Percentiles rank a stretch among this genome's conserved stretches.
Evolutionary conservation across 768 basidiomycete genomes (phyloP).

Genomic region (Mrakia frigida): DNA sequence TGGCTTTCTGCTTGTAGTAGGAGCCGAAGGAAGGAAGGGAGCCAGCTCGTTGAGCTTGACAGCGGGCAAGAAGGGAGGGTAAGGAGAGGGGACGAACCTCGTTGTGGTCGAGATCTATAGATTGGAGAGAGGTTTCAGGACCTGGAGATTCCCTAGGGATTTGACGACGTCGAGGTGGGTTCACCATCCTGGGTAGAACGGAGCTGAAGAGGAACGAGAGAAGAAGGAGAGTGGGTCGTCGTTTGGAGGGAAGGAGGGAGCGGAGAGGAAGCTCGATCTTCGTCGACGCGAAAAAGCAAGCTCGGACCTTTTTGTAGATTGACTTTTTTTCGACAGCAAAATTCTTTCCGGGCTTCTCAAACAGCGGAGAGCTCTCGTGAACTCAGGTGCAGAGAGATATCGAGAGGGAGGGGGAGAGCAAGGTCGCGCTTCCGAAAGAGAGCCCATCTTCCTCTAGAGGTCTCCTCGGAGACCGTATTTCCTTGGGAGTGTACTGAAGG

Average conservation of each 20-base stretch:
- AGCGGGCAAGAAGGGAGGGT: neutral
- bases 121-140: neutral
- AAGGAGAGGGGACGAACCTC: slow-evolving; percentile 5
- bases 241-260: neutral
- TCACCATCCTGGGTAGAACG: neutral
- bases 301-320: too few relatives aligned
- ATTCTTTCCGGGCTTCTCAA: too few relatives aligned
- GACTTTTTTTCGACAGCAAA: too few relatives aligned
- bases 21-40: neutral
- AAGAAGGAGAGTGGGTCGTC: neutral
- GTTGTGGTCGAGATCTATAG: slow-evolving; percentile 13
- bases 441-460: too few relatives aligned
- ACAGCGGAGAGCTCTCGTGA: too few relatives aligned
- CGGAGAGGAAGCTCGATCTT: neutral
- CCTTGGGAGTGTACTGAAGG: too few relatives aligned
- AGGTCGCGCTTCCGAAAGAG: too few relatives aligned
- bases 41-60: neutral
- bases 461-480: too few relatives aligned
- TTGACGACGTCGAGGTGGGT: slow-evolving; percentile 14
- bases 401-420: too few relatives aligned
- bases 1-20: neutral
- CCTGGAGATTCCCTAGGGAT: neutral
- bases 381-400: too few relatives aligned
- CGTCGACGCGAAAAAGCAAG: neutral
- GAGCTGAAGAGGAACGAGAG: neutral